A percentile compares a stretch with the other conserved stretches of the same genome.
These are phyloP conservation scores for Eucalyptus curtisii DNA, from an alignment of 345 rosid genomes.

Conservation along the genomic window DNA sequence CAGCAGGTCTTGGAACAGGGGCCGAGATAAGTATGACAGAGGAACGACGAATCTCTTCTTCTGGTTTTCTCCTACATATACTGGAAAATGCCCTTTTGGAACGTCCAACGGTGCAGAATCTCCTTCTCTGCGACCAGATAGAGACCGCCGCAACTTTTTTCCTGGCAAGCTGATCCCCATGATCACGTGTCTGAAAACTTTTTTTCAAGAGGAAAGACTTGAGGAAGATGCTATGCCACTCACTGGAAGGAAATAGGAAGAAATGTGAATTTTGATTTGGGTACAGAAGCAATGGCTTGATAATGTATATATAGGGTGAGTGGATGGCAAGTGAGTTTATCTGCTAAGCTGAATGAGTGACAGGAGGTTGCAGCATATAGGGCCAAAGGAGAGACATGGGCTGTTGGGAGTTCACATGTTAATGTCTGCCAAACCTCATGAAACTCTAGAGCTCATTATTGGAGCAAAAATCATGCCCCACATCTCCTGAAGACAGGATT, in stretches of 20 bases:
- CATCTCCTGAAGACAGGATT: background rate
- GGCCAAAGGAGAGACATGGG: background rate
- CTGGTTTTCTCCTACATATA: conserved; percentile 11
- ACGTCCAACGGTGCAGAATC: background rate
- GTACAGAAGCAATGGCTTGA: background rate
- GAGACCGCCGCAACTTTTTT: background rate
- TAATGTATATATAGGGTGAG: background rate
- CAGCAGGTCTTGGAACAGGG: conserved; percentile 13
- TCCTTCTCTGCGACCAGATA: background rate
- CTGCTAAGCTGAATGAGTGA: background rate
- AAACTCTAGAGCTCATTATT: background rate
- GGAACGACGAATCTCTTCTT: conserved; percentile 8
- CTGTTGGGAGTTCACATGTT: background rate
- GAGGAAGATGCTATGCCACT: background rate
- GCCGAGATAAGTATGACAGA: conserved; percentile 5
- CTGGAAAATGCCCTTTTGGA: conserved; percentile 10
- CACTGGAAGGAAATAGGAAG: background rate
- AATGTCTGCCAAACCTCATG: background rate
- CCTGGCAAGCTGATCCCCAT: background rate
- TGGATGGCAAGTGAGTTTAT: background rate
- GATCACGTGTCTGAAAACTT: background rate
- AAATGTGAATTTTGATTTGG: background rate
- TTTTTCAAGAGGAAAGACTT: no score
- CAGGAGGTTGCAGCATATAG: background rate
- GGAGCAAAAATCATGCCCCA: background rate